These are phyloP conservation scores for Haematococcus lacustris DNA, from an alignment of 139 green algal species.

Conservation along the genomic window DNA sequence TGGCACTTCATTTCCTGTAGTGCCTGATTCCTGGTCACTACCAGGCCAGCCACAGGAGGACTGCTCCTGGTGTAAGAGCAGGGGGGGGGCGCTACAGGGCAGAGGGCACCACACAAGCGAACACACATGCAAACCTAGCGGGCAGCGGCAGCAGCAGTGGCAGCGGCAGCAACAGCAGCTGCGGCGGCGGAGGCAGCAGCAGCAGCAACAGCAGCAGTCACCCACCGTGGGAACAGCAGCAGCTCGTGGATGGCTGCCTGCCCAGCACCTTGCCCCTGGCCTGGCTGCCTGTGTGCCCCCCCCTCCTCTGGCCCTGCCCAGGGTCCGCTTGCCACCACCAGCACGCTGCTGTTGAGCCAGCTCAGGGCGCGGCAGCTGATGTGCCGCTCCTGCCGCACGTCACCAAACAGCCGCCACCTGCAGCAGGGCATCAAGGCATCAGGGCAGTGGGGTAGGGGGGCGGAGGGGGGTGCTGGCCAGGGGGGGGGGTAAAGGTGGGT, in stretches of 20 bases:
- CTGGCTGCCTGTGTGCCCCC: too few species aligned
- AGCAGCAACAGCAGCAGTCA: not conserved
- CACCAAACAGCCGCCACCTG: too few species aligned
- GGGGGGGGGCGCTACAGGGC: not conserved
- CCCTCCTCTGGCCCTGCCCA: too few species aligned
- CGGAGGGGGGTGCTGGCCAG: too few species aligned
- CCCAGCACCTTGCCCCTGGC: constrained; percentile 62
- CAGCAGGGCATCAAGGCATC: too few species aligned
- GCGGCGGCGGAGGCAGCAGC: too few species aligned
- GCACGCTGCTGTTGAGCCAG: too few species aligned
- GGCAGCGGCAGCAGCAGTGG: too few species aligned
- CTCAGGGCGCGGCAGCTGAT: constrained; percentile 42
- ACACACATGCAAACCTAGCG: not conserved
- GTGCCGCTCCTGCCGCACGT: constrained; percentile 71
- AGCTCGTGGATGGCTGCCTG: constrained; percentile 42
- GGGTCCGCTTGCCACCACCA: too few species aligned
- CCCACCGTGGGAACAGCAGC: constrained; percentile 67
- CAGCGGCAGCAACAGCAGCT: too few species aligned
- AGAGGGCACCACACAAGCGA: not conserved
- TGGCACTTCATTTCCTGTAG: not conserved
- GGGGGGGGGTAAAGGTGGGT: too few species aligned
- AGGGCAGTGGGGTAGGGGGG: too few species aligned
- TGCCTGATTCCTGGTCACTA: not conserved
- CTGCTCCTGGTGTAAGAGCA: not conserved
- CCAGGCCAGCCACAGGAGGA: not conserved